Evolutionary conservation across 345 rosid species (phyloP), one percentile per base, ranked within the genome.

Genomic region (Sonneratia caseolaris): DNA sequence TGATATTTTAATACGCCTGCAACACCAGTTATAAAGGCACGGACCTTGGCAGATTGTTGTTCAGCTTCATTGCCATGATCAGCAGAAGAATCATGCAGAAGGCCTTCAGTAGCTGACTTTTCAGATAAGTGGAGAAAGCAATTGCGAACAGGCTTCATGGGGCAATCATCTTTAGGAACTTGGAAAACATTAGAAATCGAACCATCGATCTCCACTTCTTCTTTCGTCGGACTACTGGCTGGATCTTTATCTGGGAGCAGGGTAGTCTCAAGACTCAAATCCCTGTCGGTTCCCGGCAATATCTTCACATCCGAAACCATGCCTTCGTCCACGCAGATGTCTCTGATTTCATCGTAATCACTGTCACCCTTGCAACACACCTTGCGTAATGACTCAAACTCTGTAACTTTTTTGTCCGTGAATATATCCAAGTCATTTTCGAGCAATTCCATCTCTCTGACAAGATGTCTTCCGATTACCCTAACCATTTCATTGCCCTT

Each of bases 271-370:
- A 22, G 69, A 55, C 7, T 42, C 32, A 1, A 56, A 64, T 37
- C 35, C 36, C 51, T 37, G 21, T 53, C 36, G 68, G 24, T 79
- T 86, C 62, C 84, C 45, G 84, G 84, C 79, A 83, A 80, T 76
- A 83, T 80, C 82, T 79, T 87, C 75, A 77, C 87, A 21, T 84
- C 83, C n/a, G 81, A 74, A 47, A 85, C 88, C 27, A 86, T 76
- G 32, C 89, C 97, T 74, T 92, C 88, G 49, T 95, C 97, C 2
- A 92, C 64, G 11, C 97, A 86, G 37, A 95, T 90, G 71, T 90
- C 97, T 81, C 87, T 92, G 48, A 92, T 84, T 3, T 83, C 88
- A 78, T 84, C 83, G 70, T 73, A 85, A 57, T 83, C 66, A 19
- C 35, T 57, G 40, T 72, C 83, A 75, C 82, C 97, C 73, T 85